A percentile compares a stretch with the other conserved stretches of the same genome.
Conservation (phyloP, 345 rosid species). For the Isatis tinctoria region DNA sequence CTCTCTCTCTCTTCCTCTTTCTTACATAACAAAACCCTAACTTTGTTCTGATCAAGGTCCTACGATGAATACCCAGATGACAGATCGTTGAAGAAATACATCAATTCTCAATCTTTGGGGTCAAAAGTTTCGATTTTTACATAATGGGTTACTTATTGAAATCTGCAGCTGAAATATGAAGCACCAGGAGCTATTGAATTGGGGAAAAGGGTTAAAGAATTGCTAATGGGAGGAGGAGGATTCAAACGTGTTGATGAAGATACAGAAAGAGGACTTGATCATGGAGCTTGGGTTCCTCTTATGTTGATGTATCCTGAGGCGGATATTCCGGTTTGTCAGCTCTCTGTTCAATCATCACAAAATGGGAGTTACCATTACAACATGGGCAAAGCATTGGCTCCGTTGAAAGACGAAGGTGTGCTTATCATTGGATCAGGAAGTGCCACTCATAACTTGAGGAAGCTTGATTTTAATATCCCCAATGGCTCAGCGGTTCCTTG, state of each 20-base stretch:
- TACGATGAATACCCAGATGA: neutral
- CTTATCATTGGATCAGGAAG: constrained; percentile 87
- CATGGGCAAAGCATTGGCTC: constrained; percentile 83
- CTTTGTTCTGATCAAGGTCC: neutral
- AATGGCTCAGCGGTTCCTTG: constrained; percentile 42
- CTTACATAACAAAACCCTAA: neutral
- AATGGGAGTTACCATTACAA: constrained; percentile 71
- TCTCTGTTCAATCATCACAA: constrained; percentile 60
- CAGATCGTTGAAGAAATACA: too few species aligned
- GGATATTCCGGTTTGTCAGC: constrained; percentile 77
- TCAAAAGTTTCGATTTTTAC: neutral
- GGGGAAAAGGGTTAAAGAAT: constrained; percentile 71
- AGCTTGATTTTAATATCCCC: constrained; percentile 7
- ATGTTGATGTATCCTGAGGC: constrained; percentile 96
- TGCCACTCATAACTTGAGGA: constrained; percentile 71
- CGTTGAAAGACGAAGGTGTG: constrained; percentile 79
- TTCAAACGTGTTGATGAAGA: constrained; percentile 60
- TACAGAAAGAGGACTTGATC: constrained; percentile 74
- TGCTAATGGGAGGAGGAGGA: constrained; percentile 47
- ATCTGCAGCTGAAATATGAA: constrained; percentile 64
- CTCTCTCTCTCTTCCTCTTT: neutral
- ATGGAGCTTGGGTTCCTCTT: constrained; percentile 94
- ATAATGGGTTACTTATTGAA: neutral
- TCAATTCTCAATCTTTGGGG: neutral
- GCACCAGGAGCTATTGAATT: constrained; percentile 89